These are phyloP conservation scores for Scutellaria galericulata DNA, from an alignment of 257 asterid species.

Conservation along the genomic window DNA sequence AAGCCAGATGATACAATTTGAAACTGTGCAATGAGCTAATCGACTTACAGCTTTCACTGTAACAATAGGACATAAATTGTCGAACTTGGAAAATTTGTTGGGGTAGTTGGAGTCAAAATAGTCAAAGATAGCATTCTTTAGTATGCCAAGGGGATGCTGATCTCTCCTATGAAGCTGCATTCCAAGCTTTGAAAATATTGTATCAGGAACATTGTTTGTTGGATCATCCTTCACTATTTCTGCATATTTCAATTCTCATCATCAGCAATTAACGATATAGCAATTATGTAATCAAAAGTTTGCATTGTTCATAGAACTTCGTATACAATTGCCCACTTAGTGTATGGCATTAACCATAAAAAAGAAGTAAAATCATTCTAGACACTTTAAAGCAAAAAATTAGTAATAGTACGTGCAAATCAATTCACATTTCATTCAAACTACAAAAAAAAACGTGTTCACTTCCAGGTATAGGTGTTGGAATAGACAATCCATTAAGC, in stretches of 20 bases:
- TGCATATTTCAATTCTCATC: slow-evolving; percentile 40
- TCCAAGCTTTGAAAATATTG: slow-evolving; percentile 88
- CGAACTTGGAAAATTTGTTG: slow-evolving; percentile 74
- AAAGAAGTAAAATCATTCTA: background rate
- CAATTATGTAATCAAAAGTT: background rate
- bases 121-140: slow-evolving; percentile 81
- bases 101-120: slow-evolving; percentile 83
- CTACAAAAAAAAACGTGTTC: no score
- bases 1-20: background rate
- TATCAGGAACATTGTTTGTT: slow-evolving; percentile 85
- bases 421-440: background rate
- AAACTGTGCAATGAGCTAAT: background rate
- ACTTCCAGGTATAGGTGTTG: background rate
- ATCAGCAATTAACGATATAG: slow-evolving; percentile 6
- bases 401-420: background rate
- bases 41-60: slow-evolving; percentile 67
- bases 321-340: background rate
- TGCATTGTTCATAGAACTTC: background rate
- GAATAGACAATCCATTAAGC: background rate
- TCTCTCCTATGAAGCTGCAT: slow-evolving; percentile 93
- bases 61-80: slow-evolving; percentile 78
- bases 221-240: slow-evolving; percentile 94
- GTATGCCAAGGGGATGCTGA: slow-evolving; percentile 90
- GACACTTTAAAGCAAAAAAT: background rate
- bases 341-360: background rate